phyloP scores from a whole-genome alignment of 495 filamentous ascomycete species.

The Xylaria intraflava region DNA sequence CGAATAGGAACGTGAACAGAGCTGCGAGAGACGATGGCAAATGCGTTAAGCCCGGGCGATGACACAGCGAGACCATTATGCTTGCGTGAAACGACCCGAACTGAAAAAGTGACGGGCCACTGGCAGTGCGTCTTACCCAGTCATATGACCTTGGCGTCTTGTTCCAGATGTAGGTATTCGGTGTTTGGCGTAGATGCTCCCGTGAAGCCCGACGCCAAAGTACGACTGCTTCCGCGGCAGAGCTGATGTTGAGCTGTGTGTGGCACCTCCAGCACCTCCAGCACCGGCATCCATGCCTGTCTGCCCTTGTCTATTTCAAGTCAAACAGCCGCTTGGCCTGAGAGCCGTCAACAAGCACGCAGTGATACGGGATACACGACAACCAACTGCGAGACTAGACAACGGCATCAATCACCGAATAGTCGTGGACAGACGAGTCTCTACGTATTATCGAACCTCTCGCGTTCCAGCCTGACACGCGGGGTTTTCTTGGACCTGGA shows the following conservation, averaged over 20 bases:
- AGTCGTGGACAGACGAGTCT: too few species aligned
- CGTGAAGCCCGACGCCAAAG: conserved; percentile 2
- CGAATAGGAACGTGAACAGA: conserved; percentile 18
- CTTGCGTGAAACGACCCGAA: not conserved
- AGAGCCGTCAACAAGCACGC: too few species aligned
- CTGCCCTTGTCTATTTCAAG: not conserved
- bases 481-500: conserved; percentile 17
- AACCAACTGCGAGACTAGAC: too few species aligned
- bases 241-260: not conserved
- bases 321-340: too few species aligned
- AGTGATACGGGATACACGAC: too few species aligned
- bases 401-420: too few species aligned
- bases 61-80: not conserved
- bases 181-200: not conserved
- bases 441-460: too few species aligned
- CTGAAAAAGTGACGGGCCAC: not conserved
- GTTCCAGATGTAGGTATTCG: not conserved
- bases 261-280: not conserved
- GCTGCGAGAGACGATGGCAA: conserved; percentile 22
- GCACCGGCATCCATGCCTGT: not conserved
- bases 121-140: not conserved
- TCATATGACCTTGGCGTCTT: conserved; percentile 2
- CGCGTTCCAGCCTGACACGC: conserved; percentile 5
- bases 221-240: not conserved
- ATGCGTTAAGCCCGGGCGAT: conserved; percentile 7